Conservation (phyloP, 2,329 filamentous ascomycete genomes). For the Phialocephala sp. region DNA sequence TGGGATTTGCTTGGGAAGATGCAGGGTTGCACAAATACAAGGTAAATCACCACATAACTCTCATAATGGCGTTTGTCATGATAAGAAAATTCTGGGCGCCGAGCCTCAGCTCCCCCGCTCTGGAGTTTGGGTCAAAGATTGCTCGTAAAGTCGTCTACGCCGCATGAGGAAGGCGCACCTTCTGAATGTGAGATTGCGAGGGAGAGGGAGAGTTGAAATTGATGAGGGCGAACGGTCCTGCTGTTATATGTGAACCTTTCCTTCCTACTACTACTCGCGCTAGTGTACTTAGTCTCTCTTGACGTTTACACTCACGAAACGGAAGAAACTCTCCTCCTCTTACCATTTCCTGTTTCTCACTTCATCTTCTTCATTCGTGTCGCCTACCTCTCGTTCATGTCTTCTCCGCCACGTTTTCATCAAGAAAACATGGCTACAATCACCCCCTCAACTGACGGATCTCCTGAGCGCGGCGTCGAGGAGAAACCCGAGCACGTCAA, state of each 20-base stretch:
- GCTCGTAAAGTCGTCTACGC: not conserved
- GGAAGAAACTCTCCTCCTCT: not conserved
- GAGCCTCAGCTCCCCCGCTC: slow-evolving; percentile 1
- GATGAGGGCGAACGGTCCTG: not conserved
- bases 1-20: not conserved
- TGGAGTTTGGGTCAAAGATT: not conserved
- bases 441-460: slow-evolving; percentile 21
- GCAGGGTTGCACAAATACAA: not conserved
- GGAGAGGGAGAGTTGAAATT: not conserved
- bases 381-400: not conserved
- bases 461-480: slow-evolving; percentile 23
- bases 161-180: not conserved
- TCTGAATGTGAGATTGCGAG: not conserved
- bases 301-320: not conserved
- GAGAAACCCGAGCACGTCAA: slow-evolving; percentile 24
- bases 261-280: not conserved
- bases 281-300: not conserved
- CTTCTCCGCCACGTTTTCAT: not conserved
- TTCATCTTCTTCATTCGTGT: not conserved
- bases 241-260: not conserved
- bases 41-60: not conserved
- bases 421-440: slow-evolving; percentile 21
- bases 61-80: not conserved
- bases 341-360: not conserved
- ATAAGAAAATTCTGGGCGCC: not conserved